phyloP scores from a whole-genome alignment of 1,284 basidiomycete species.

The Cystobasidiaceae sp. region DNA sequence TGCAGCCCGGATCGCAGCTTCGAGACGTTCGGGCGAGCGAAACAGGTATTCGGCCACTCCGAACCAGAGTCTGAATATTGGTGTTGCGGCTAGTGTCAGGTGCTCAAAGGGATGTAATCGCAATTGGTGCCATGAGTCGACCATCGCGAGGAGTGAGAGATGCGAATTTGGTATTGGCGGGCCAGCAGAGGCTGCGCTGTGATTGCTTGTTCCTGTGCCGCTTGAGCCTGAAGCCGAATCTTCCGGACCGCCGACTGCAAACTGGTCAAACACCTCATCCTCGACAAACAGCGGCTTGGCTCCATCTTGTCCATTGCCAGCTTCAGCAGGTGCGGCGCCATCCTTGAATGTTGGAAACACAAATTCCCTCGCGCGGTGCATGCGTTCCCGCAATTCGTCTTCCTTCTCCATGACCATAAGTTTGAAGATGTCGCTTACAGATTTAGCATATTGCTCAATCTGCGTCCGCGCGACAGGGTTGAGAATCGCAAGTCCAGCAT shows the following conservation, averaged over 20 bases:
- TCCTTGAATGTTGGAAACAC: slow-evolving; percentile 60
- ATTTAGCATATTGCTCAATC: slow-evolving; percentile 83
- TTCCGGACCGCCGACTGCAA: slow-evolving; percentile 62
- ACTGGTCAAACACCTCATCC: slow-evolving; percentile 80
- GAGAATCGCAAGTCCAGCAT: slow-evolving; percentile 92
- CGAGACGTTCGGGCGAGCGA: slow-evolving; percentile 59
- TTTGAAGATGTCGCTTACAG: slow-evolving; percentile 85
- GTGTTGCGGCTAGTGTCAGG: slow-evolving; percentile 88
- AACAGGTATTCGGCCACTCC: slow-evolving; percentile 96
- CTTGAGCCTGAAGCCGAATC: neutral
- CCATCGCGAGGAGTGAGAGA: slow-evolving; percentile 93
- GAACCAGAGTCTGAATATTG: slow-evolving; percentile 93
- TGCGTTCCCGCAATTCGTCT: slow-evolving; percentile 61
- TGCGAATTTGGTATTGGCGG: slow-evolving; percentile 69
- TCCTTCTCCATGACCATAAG: slow-evolving; percentile 82
- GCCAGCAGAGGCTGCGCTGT: neutral
- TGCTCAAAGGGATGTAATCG: slow-evolving; percentile 85
- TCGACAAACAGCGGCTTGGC: slow-evolving; percentile 77
- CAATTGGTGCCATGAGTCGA: slow-evolving; percentile 91
- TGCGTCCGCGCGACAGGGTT: slow-evolving; percentile 87
- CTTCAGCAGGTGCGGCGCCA: no score
- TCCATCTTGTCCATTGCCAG: slow-evolving; percentile 42
- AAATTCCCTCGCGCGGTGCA: slow-evolving; percentile 67
- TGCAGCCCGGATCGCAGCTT: slow-evolving; percentile 69
- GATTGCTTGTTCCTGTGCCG: neutral